Evolutionary conservation across 1,139 yeast genomes (phyloP), one percentile per base, ranked within the genome.

Genomic region (Debaryomyces sp.): DNA sequence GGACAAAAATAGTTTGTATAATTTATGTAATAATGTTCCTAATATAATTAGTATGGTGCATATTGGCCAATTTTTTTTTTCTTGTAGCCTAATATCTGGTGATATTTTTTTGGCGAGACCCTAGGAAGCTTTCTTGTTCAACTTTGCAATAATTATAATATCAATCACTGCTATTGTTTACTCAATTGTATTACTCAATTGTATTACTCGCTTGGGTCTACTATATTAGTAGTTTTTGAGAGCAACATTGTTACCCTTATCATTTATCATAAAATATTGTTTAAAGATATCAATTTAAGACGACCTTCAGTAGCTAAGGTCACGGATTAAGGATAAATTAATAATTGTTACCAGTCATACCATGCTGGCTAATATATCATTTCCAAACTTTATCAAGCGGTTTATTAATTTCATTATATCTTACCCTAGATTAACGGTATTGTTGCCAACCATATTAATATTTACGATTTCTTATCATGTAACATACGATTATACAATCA

Each of bases 381-480:
- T 37, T 44, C 15, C 37, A 6, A 37, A 32, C 3, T 23, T 24
- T 15, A 17, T 45, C 6, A 45, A 41, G 21, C 10, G 29, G 6
- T 29, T 45, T 6, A 45, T 45, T 13, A 30, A 33, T 12, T 26
- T 41, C 26, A 38, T 41, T 9, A 26, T 48, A 17, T 22, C 37
- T 17, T 37, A 40, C 23, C 50, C 50, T 18, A 42, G 46, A 32
- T 21, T 44, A 13, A 29, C 41, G 50, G 82, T 84, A 15, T 62
- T 84, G 26, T 60, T 78, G 64, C 85, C 88, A 0, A 68, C 81
- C 2, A 62, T 82, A 4, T 45, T 81, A 4, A 68, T 77, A 2
- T 79, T 82, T 51, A 64, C 78, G 3, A 52, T 82, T n/a, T 75
- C 86, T 6, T 84, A 81, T 58, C 54, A 57, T 42, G 54, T 62